A percentile compares a stretch with the other conserved stretches of the same genome.
These are phyloP conservation scores for Rhizomucor pusillus DNA, from an alignment of 371 early-diverging fungal species.

Conservation along the genomic window DNA sequence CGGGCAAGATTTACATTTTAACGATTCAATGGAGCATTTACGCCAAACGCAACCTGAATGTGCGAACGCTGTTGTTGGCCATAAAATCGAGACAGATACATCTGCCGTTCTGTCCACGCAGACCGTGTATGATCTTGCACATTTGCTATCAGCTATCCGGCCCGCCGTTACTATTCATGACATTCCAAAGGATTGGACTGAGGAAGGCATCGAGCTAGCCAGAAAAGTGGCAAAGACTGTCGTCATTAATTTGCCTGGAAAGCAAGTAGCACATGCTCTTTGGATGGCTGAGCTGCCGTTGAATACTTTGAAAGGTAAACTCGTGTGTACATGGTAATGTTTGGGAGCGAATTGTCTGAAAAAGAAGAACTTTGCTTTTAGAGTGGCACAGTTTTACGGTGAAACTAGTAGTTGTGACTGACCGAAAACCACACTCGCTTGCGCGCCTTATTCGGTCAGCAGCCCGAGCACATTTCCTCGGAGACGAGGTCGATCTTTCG, in stretches of 20 bases:
- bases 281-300: constrained; percentile 57
- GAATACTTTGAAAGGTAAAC: constrained; percentile 50
- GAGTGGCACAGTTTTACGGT: constrained; percentile 58
- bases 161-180: constrained; percentile 29
- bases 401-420: constrained; percentile 53
- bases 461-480: constrained; percentile 49
- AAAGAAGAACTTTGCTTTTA: constrained; percentile 10
- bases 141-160: constrained; percentile 13
- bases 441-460: constrained; percentile 52
- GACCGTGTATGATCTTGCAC: constrained; percentile 13
- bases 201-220: constrained; percentile 11
- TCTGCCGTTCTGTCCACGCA: constrained; percentile 1
- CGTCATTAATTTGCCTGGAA: constrained; percentile 41
- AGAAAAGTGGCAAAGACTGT: constrained; percentile 22
- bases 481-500: constrained; percentile 52
- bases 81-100: constrained; percentile 18
- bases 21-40: background rate
- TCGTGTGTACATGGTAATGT: background rate
- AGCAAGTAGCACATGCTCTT: constrained; percentile 42
- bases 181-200: constrained; percentile 4
- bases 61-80: constrained; percentile 11
- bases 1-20: constrained; percentile 6
- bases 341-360: background rate
- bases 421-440: constrained; percentile 52
- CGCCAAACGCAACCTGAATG: constrained; percentile 3